Evolutionary conservation across 306 rosid genomes (phyloP), one percentile per base, ranked within the genome.

Genomic region (Rosa chinensis): DNA sequence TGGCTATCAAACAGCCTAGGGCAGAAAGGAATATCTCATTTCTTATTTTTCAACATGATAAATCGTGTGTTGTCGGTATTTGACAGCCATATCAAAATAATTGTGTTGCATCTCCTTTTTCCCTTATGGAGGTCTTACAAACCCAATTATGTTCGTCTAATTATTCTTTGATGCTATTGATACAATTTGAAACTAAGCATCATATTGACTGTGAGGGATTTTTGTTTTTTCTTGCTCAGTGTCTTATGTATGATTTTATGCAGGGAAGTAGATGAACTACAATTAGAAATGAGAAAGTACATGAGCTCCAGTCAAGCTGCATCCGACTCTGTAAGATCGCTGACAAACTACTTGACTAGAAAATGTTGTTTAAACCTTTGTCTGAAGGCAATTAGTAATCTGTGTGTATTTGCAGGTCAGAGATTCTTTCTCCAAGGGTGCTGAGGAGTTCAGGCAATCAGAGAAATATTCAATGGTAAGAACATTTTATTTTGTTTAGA

Each of bases 251-350:
- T 80, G 82, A 63, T 75, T 39, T 80, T 75, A 50, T 84, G 88
- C 92, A 93, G 98, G 73, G 90, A 88, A 68, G 90, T 89, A 56
- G 90, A 85, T 74, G 86, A 78, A 78, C 73, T 89, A 70, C 91
- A 78, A 73, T 64, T 83, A 48, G 86, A 89, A 76, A 83, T 91
- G 47, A 81, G 55, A 80, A 91, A 82, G 77, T 77, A 83, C 86
- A 77, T 87, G 75, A 88, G 81, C 81, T 73, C 75, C 79, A 89
- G 86, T 81, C 86, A 86, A 82, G 79, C 82, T 68, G 43, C 78
- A 52, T 84, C 90, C 52, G 82, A 66, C 80, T 86, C 89, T 81
- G 92, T 85, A 89, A 86, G 48, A 81, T 76, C 66, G 72, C 79
- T 59, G 20, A 42, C 70, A 80, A 80, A 61, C 79, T 82, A 79